These are phyloP conservation scores for Pseudoperonospora humuli DNA, from an alignment of 352 stramenopile species.

Conservation along the genomic window DNA sequence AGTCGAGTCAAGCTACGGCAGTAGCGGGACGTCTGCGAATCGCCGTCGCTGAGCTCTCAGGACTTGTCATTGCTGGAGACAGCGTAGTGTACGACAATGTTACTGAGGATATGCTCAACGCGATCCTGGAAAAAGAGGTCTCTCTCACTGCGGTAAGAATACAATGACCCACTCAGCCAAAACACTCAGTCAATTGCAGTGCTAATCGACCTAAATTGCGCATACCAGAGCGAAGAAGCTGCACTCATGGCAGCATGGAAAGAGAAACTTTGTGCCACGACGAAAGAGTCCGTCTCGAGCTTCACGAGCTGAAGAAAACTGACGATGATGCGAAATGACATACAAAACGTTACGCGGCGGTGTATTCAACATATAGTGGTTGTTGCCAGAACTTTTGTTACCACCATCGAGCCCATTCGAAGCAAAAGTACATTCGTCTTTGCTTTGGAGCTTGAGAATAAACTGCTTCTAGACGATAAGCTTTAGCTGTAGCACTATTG, in stretches of 20 bases:
- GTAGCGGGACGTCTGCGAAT: constrained; percentile 28
- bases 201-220: not conserved
- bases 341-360: not conserved
- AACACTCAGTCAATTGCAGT: not conserved
- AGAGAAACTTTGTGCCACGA: constrained; percentile 1
- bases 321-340: not conserved
- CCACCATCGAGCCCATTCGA: no score
- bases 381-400: no score
- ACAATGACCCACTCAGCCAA: not conserved
- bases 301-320: no score
- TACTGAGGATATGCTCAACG: constrained; percentile 29
- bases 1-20: not conserved
- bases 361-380: no score
- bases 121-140: constrained; percentile 39
- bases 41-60: constrained; percentile 52
- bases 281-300: not conserved
- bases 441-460: no score
- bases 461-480: no score
- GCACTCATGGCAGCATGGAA: constrained; percentile 15
- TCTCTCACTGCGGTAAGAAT: constrained; percentile 38
- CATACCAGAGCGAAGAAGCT: constrained; percentile 11
- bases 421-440: no score
- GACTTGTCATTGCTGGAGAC: constrained; percentile 41
- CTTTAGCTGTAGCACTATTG: not conserved
- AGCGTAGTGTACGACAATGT: constrained; percentile 24